Conservation (phyloP, 345 rosid species). For the Salix dunnii region DNA sequence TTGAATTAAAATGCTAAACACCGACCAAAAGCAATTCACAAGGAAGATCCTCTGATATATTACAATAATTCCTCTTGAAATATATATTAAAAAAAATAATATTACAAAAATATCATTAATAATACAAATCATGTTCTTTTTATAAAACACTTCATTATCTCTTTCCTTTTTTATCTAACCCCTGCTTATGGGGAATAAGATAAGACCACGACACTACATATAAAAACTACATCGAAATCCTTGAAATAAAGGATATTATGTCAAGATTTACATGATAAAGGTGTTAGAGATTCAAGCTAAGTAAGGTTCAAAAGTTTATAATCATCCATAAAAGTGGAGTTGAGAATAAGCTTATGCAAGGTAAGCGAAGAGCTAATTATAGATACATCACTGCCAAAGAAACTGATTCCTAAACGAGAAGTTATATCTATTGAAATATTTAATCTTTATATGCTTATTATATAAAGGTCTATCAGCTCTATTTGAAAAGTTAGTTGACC, state of each 20-base stretch:
- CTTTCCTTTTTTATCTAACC: no score
- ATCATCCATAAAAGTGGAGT: slow-evolving; percentile 66
- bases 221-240: slow-evolving; percentile 1
- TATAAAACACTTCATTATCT: no score
- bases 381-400: slow-evolving; percentile 67
- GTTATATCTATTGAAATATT: slow-evolving; percentile 93
- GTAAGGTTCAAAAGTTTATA: slow-evolving; percentile 81
- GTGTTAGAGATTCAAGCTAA: slow-evolving; percentile 71
- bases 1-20: no score
- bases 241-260: background rate
- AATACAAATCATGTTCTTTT: no score
- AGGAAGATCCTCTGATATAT: no score
- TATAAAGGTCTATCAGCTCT: slow-evolving; percentile 76
- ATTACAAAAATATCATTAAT: no score
- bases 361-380: slow-evolving; percentile 69
- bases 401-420: slow-evolving; percentile 72
- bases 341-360: slow-evolving; percentile 63
- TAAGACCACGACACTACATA: slow-evolving; percentile 1
- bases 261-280: slow-evolving; percentile 62
- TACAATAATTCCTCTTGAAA: no score
- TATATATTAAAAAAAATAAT: no score
- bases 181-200: no score
- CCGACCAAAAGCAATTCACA: no score
- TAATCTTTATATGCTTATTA: slow-evolving; percentile 59
- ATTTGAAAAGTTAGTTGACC: slow-evolving; percentile 68